Conservation (phyloP, 2,329 filamentous ascomycete species). For the Nannizziopsis barbatae region DNA sequence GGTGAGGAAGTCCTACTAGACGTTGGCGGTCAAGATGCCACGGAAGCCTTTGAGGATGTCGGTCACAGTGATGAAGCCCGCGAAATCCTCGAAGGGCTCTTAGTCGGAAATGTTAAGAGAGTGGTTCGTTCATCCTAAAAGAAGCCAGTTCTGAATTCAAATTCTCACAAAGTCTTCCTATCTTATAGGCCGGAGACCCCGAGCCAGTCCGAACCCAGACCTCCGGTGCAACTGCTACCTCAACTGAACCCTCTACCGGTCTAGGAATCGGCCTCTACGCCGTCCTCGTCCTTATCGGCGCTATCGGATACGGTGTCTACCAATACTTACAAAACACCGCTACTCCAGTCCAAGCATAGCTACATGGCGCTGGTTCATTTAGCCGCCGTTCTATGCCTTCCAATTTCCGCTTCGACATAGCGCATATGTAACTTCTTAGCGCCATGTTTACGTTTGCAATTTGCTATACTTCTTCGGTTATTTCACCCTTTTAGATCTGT, state of each 20-base stretch:
- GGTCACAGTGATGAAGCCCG: slow-evolving; percentile 97
- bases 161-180: slow-evolving; percentile 5
- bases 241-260: slow-evolving; percentile 29
- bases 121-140: slow-evolving; percentile 45
- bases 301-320: slow-evolving; percentile 68
- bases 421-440: slow-evolving; percentile 1
- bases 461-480: slow-evolving; percentile 5
- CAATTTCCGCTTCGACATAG: neutral
- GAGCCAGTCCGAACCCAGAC: slow-evolving; percentile 49
- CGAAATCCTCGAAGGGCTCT: slow-evolving; percentile 72
- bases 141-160: neutral
- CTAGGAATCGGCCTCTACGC: slow-evolving; percentile 73
- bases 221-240: slow-evolving; percentile 36
- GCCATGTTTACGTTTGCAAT: neutral
- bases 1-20: slow-evolving; percentile 97
- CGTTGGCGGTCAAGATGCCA: slow-evolving; percentile 88
- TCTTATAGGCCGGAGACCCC: slow-evolving; percentile 58
- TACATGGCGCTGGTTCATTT: neutral
- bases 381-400: neutral
- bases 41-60: slow-evolving; percentile 97
- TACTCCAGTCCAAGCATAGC: slow-evolving; percentile 10
- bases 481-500: neutral
- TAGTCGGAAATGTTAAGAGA: slow-evolving; percentile 69
- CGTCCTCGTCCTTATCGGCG: slow-evolving; percentile 64
- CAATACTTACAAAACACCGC: slow-evolving; percentile 51